Percentiles rank a stretch among this genome's conserved stretches.
Evolutionary conservation across 2,329 filamentous ascomycete species (phyloP).

Genomic region (Cladophialophora carrionii): DNA sequence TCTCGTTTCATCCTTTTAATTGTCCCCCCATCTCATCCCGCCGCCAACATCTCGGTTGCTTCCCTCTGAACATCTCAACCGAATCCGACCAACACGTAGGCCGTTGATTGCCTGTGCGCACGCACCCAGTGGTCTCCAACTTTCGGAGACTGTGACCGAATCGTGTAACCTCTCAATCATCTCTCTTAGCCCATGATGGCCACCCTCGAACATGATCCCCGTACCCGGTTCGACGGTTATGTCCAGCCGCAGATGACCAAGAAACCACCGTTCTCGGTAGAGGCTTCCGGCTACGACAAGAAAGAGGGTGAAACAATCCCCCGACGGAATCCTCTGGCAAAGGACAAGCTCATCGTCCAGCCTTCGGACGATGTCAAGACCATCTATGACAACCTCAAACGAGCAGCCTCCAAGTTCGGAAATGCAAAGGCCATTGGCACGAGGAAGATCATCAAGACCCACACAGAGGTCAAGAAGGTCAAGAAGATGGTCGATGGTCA

Average conservation of each 20-base stretch:
- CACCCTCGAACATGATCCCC: slow-evolving; percentile 31
- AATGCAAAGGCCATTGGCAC: slow-evolving; percentile 69
- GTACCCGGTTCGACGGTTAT: slow-evolving; percentile 32
- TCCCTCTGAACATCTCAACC: background rate
- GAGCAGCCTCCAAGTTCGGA: slow-evolving; percentile 66
- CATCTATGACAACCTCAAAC: slow-evolving; percentile 75
- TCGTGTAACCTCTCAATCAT: background rate
- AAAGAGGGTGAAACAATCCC: slow-evolving; percentile 82
- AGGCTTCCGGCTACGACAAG: slow-evolving; percentile 68
- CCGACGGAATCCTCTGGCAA: slow-evolving; percentile 71
- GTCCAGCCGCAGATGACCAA: slow-evolving; percentile 59
- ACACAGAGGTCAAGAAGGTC: slow-evolving; percentile 84
- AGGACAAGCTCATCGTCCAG: slow-evolving; percentile 68
- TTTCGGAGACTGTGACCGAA: background rate
- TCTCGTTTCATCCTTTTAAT: background rate
- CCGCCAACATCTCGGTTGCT: background rate
- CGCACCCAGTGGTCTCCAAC: background rate
- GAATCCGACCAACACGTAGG: background rate
- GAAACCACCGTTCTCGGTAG: slow-evolving; percentile 74
- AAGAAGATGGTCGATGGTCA: slow-evolving; percentile 85
- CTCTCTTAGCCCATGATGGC: slow-evolving; percentile 18
- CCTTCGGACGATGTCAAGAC: slow-evolving; percentile 73
- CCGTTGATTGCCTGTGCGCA: background rate
- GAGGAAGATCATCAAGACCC: slow-evolving; percentile 73
- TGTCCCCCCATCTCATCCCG: background rate